Base-by-base conservation (phyloP, 2,329 filamentous ascomycete species). In the Aspergillus hortae region DNA sequence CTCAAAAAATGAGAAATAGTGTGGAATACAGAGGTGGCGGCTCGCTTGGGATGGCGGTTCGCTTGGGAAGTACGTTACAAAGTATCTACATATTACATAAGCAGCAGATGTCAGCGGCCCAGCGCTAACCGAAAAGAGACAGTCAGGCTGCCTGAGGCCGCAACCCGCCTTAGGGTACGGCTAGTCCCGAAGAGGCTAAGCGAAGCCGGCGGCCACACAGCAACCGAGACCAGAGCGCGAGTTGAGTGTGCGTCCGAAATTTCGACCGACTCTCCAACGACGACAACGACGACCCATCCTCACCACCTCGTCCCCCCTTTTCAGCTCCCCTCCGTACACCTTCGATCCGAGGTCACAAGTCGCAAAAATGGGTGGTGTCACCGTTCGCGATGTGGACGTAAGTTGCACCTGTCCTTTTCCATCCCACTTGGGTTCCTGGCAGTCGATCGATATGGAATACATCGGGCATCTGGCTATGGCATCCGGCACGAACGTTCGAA, bases 361-460 rank as follows among this genome's bases (percentile, higher is more conserved):
- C 77, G 79, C 77, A 77, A 84, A 76, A 72, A 86, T 86, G 83
- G 79, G 80, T 76, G 83, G 83, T 75, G 82, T 86, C 73, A 80
- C 77, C 69, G 83, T 86, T 76, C 81, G 82, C 74, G 83, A 85
- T 79, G 83, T 86, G 73, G 80, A 83, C 72, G 80, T 81, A 77
- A 70, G 77, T 75, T 57, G 46, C 54, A 65, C 60, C 54, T 59
- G 55, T 55, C 57, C 59, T 48, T 59, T 53, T 44, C 41, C 42
- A 55, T 51, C 48, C 54, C 49, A 48, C 48, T 51, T 46, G 48
- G 51, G 56, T 54, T 62, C 54, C 54, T 56, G 51, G 49, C 19
- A 40, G 46, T 23, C 35, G 33, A 43, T 51, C 43, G 48, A 46
- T 30, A 33, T 51, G 43, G 33, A 21, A 27, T 25, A 30, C 17